A percentile compares a stretch with the other conserved stretches of the same genome.
These are phyloP conservation scores for Starmerella stellata DNA, from an alignment of 805 yeast genomes.

Conservation along the genomic window DNA sequence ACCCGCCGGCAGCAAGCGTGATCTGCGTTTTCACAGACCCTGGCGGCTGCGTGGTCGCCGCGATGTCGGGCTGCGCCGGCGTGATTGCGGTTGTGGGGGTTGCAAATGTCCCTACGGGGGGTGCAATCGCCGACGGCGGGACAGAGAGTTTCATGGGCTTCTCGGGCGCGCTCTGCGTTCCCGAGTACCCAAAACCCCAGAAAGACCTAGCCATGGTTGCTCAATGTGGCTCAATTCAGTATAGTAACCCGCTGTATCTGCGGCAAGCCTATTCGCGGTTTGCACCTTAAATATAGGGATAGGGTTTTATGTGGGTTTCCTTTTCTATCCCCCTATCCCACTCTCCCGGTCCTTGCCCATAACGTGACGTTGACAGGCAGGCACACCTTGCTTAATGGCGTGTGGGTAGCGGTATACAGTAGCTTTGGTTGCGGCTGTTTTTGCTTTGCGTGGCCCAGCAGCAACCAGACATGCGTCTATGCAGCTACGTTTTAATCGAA, in stretches of 20 bases:
- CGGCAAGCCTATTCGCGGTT: background rate
- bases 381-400: too few relatives aligned
- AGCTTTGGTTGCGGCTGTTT: too few relatives aligned
- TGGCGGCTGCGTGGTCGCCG: background rate
- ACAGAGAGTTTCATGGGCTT: background rate
- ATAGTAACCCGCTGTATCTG: background rate
- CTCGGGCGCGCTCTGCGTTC: background rate
- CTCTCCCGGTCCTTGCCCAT: too few relatives aligned
- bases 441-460: too few relatives aligned
- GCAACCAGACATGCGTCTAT: too few relatives aligned
- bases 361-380: too few relatives aligned
- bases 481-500: too few relatives aligned
- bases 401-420: too few relatives aligned
- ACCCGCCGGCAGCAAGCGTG: background rate
- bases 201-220: slow-evolving; percentile 14
- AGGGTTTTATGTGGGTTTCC: background rate
- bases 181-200: slow-evolving; percentile 16
- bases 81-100: slow-evolving; percentile 14
- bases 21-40: background rate
- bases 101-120: slow-evolving; percentile 15
- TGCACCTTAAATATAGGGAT: background rate
- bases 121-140: slow-evolving; percentile 6
- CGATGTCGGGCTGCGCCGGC: slow-evolving; percentile 6
- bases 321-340: too few relatives aligned
- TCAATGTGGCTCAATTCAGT: background rate